Evolutionary conservation across 2,329 filamentous ascomycete species (phyloP).

Genomic region (Botrytis tulipae): DNA sequence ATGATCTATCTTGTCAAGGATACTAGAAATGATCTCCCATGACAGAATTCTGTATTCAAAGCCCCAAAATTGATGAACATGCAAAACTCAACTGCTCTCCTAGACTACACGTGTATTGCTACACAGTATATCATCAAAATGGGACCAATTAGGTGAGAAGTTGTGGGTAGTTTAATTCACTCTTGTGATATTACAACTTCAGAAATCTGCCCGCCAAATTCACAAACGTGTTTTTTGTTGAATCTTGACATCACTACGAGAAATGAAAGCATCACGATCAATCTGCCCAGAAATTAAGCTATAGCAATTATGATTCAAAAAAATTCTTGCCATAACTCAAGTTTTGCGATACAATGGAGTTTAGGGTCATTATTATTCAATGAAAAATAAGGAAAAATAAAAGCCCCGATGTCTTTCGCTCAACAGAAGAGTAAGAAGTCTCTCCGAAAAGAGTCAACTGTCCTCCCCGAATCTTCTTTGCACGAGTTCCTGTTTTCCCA

Average conservation of each 20-base stretch:
- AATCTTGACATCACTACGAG: not conserved
- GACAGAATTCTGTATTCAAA: not conserved
- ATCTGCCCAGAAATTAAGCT: not conserved
- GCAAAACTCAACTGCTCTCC: not conserved
- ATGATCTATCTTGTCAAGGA: not conserved
- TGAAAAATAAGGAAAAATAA: not conserved
- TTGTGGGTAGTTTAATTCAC: not conserved
- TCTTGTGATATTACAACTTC: not conserved
- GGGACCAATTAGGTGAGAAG: not conserved
- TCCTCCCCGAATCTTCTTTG: not conserved
- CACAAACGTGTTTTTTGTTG: not conserved
- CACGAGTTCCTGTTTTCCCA: not conserved
- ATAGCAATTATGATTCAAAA: not conserved
- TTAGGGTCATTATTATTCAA: not conserved
- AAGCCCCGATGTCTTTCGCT: not conserved
- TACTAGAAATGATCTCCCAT: too few species aligned
- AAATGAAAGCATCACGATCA: not conserved
- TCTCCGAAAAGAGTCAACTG: not conserved
- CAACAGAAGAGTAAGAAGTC: not conserved
- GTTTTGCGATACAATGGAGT: not conserved
- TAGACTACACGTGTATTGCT: not conserved
- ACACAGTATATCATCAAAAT: not conserved
- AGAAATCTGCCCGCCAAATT: not conserved
- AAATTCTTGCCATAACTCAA: not conserved
- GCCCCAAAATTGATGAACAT: too few species aligned